Percentiles rank a stretch among this genome's conserved stretches.
phyloP scores from a whole-genome alignment of 2,329 filamentous ascomycete genomes.

The Parafenestella ontariensis region DNA sequence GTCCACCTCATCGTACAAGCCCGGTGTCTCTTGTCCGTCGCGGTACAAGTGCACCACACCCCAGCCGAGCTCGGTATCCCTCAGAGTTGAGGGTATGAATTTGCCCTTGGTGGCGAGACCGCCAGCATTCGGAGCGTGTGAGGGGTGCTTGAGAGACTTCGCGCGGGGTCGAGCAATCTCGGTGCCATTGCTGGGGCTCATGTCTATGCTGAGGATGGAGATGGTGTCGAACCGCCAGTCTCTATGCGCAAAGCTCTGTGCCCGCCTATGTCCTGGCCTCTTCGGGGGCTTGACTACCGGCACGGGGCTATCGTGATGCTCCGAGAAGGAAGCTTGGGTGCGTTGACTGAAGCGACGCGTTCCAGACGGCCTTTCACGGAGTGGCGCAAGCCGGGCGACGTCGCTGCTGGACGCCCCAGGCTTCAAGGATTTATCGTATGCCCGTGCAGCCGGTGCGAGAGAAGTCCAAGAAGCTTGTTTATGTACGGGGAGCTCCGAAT shows the following conservation, averaged over 20 bases:
- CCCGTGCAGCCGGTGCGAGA: constrained; percentile 16
- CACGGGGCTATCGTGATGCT: constrained; percentile 46
- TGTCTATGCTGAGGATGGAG: constrained; percentile 80
- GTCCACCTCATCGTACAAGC: constrained; percentile 60
- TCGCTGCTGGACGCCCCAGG: constrained; percentile 38
- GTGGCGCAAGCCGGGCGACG: constrained; percentile 11
- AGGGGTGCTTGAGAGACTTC: constrained; percentile 52
- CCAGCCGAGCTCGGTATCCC: constrained; percentile 82
- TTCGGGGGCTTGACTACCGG: constrained; percentile 48
- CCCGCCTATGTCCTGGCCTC: constrained; percentile 23
- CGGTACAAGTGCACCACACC: constrained; percentile 94
- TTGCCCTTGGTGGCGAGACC: constrained; percentile 83
- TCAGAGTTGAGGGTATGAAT: constrained; percentile 73
- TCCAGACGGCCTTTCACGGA: constrained; percentile 26
- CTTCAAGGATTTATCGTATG: constrained; percentile 20
- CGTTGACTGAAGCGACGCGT: constrained; percentile 42
- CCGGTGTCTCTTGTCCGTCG: constrained; percentile 76
- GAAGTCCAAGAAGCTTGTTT: constrained; percentile 48
- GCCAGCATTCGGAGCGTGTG: constrained; percentile 46
- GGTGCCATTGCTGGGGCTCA: constrained; percentile 55
- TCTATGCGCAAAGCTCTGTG: constrained; percentile 46
- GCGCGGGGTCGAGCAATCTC: constrained; percentile 41
- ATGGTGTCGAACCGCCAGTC: constrained; percentile 88
- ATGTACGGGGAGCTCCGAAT: constrained; percentile 53
- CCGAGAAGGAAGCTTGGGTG: constrained; percentile 43